Conservation (phyloP, 2,329 filamentous ascomycete species). For the Aspergillus sp. region DNA sequence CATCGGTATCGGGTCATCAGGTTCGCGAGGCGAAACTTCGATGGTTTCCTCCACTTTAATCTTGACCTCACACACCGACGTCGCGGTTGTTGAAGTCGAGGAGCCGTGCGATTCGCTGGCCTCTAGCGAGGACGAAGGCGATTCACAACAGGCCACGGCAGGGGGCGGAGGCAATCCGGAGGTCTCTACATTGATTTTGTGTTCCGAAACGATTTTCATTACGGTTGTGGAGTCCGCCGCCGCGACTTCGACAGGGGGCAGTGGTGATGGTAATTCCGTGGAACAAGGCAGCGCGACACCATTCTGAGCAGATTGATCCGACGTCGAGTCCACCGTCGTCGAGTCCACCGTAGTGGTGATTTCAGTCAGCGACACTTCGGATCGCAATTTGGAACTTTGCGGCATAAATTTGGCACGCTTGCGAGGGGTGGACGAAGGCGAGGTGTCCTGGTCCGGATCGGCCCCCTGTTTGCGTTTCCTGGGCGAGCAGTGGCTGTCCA, state of each 20-base stretch:
- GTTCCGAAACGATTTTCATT: neutral
- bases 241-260: neutral
- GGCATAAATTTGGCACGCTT: slow-evolving; percentile 35
- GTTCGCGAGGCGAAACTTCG: slow-evolving; percentile 7
- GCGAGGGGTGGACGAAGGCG: slow-evolving; percentile 28
- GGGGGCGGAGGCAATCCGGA: slow-evolving; percentile 7
- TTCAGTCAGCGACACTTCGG: slow-evolving; percentile 37
- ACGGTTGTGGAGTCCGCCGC: neutral
- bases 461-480: slow-evolving; percentile 31
- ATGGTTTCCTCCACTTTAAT: slow-evolving; percentile 11
- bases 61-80: slow-evolving; percentile 33
- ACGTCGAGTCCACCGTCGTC: slow-evolving; percentile 18
- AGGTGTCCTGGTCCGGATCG: slow-evolving; percentile 28
- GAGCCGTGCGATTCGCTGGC: slow-evolving; percentile 34
- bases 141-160: slow-evolving; percentile 23
- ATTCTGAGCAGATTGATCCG: slow-evolving; percentile 5
- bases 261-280: neutral
- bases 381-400: slow-evolving; percentile 36
- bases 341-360: slow-evolving; percentile 24
- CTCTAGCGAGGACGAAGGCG: slow-evolving; percentile 23
- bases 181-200: slow-evolving; percentile 2
- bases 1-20: neutral
- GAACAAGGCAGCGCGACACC: neutral
- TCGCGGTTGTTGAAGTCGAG: slow-evolving; percentile 37
- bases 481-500: slow-evolving; percentile 18